Conservation (phyloP, 257 asterid genomes). For the Nyctanthes arbortristis region DNA sequence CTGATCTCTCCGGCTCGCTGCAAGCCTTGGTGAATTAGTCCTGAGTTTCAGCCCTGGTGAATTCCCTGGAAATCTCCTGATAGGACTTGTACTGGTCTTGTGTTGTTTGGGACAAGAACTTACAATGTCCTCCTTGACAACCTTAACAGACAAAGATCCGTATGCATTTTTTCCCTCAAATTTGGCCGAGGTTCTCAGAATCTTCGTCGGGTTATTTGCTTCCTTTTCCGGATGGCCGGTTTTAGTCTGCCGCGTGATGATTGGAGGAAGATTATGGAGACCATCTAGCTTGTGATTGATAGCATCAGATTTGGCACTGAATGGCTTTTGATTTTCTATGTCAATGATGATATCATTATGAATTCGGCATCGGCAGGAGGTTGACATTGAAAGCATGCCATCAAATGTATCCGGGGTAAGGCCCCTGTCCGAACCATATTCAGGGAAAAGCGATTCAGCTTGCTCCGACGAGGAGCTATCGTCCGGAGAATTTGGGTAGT, state of each 20-base stretch:
- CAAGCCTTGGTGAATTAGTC: conserved; percentile 48
- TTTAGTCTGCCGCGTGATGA: conserved; percentile 38
- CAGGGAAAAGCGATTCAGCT: conserved; percentile 21
- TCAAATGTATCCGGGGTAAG: conserved; percentile 28
- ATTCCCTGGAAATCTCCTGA: conserved; percentile 23
- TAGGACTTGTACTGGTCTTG: conserved; percentile 11
- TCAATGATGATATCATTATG: conserved; percentile 32
- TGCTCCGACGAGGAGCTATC: conserved; percentile 30
- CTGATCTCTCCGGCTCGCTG: conserved; percentile 32
- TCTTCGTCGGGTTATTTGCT: conserved; percentile 19
- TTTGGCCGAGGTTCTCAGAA: conserved; percentile 28
- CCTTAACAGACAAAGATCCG: conserved; percentile 38
- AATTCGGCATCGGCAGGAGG: conserved; percentile 30
- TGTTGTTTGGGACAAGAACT: neutral
- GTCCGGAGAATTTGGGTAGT: conserved; percentile 17
- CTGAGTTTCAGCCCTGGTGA: conserved; percentile 57
- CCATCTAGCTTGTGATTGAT: conserved; percentile 4
- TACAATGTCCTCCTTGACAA: conserved; percentile 31
- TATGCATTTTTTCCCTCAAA: conserved; percentile 28
- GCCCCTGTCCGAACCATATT: conserved; percentile 34
- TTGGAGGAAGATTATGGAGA: conserved; percentile 45
- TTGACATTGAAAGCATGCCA: conserved; percentile 27
- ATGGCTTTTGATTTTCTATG: conserved; percentile 1
- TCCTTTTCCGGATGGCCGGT: neutral
- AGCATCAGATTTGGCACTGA: conserved; percentile 4